Conservation (phyloP, 768 basidiomycete genomes). For the Kondoa subrosea region DNA sequence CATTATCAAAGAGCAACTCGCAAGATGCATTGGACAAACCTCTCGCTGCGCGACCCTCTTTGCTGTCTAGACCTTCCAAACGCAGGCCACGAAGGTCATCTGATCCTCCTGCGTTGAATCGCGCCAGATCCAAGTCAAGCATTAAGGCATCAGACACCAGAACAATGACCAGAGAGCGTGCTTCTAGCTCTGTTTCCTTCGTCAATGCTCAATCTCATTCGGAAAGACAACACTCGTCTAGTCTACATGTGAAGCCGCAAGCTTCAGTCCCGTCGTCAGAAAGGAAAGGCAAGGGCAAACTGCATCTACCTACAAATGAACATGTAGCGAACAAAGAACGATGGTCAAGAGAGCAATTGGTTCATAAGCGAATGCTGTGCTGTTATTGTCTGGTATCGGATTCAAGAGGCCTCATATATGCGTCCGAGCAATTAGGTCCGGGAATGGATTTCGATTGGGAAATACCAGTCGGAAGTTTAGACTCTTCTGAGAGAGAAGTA, state of each 20-base stretch:
- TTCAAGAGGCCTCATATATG: neutral
- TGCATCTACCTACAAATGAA: constrained; percentile 1
- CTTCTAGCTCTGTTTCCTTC: neutral
- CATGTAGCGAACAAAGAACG: constrained; percentile 1
- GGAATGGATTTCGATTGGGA: constrained; percentile 7
- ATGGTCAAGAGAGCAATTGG: neutral
- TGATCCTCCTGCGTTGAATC: neutral
- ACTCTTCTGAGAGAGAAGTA: neutral
- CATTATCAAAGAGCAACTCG: too few relatives aligned
- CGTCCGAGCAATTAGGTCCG: neutral
- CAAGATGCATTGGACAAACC: too few relatives aligned
- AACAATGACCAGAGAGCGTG: neutral
- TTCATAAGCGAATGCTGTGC: neutral
- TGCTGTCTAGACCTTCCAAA: neutral
- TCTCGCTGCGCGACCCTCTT: neutral
- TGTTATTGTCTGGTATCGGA: neutral
- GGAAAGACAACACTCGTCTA: too few relatives aligned
- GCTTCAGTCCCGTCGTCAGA: neutral
- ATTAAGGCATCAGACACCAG: neutral
- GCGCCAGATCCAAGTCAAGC: neutral
- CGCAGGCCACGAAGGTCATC: neutral
- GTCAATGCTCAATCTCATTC: neutral
- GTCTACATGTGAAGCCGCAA: neutral
- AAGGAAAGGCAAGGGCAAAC: neutral
- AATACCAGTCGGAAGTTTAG: neutral